phyloP scores from a whole-genome alignment of 768 basidiomycete genomes.

The Rhodosporidiobolus odoratus region DNA sequence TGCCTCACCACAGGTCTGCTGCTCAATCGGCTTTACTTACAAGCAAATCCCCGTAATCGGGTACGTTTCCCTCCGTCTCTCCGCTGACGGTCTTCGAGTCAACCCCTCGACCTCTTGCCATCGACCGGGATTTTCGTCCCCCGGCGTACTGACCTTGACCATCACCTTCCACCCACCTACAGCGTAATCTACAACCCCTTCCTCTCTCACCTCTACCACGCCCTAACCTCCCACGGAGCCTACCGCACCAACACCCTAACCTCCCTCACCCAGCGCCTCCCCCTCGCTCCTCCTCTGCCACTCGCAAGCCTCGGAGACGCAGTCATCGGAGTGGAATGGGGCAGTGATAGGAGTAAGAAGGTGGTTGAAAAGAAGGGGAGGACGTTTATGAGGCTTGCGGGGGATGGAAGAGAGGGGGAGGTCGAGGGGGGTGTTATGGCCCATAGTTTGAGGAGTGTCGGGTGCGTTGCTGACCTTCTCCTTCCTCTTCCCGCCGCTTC shows the following conservation, averaged over 20 bases:
- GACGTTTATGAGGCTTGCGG: conserved; percentile 71
- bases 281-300: conserved; percentile 57
- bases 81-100: no score
- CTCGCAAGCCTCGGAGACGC: conserved; percentile 65
- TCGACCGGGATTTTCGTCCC: no score
- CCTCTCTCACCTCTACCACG: conserved; percentile 78
- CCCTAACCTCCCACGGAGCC: conserved; percentile 71
- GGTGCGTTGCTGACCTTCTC: conserved; percentile 52
- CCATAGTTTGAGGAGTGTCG: conserved; percentile 74
- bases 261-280: conserved; percentile 56
- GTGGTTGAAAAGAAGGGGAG: conserved; percentile 42
- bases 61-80: background rate
- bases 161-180: conserved; percentile 1
- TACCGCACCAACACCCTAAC: conserved; percentile 56
- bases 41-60: conserved; percentile 75
- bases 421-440: conserved; percentile 73
- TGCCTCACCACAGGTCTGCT: conserved; percentile 69
- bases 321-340: conserved; percentile 80
- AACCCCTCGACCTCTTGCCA: no score
- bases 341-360: conserved; percentile 48
- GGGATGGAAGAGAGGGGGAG: conserved; percentile 58
- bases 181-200: conserved; percentile 86
- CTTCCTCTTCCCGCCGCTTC: background rate
- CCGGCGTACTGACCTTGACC: background rate
- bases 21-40: conserved; percentile 85